Percentiles rank a stretch among this genome's conserved stretches.
Conservation (phyloP, 305 asterid genomes). For the Fraxinus xanthoxyloides region DNA sequence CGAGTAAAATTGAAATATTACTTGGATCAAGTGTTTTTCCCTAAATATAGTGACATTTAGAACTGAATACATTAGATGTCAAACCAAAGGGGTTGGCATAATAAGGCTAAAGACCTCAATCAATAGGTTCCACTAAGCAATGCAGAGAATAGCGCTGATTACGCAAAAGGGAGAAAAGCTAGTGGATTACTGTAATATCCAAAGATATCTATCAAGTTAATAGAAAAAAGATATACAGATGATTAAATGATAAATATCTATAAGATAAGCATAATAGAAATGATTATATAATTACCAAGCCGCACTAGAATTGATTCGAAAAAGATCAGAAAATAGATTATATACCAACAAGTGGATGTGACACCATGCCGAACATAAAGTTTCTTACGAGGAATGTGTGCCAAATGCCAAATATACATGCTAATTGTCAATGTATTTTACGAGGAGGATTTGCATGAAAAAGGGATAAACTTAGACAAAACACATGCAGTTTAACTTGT, state of each 20-base stretch:
- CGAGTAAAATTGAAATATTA: background rate
- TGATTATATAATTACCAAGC: background rate
- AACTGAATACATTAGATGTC: background rate
- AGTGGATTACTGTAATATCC: background rate
- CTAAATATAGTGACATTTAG: background rate
- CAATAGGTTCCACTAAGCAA: background rate
- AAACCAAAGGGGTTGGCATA: background rate
- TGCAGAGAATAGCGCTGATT: background rate
- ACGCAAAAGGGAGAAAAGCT: background rate
- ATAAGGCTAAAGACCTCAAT: background rate
- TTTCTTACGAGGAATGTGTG: background rate
- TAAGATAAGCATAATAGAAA: background rate
- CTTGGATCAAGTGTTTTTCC: background rate
- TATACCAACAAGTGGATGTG: background rate
- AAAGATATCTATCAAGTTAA: background rate
- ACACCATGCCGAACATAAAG: background rate
- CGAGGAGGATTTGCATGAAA: background rate
- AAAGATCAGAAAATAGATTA: background rate
- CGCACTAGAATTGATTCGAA: background rate
- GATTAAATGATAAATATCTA: background rate
- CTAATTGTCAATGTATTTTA: background rate
- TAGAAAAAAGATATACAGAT: background rate
- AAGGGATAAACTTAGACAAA: background rate
- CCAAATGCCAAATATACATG: background rate
- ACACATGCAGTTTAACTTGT: slow-evolving; percentile 4